A percentile compares a stretch with the other conserved stretches of the same genome.
Conservation (phyloP, 1,139 yeast species). For the Yamadazyma membranifaciens region DNA sequence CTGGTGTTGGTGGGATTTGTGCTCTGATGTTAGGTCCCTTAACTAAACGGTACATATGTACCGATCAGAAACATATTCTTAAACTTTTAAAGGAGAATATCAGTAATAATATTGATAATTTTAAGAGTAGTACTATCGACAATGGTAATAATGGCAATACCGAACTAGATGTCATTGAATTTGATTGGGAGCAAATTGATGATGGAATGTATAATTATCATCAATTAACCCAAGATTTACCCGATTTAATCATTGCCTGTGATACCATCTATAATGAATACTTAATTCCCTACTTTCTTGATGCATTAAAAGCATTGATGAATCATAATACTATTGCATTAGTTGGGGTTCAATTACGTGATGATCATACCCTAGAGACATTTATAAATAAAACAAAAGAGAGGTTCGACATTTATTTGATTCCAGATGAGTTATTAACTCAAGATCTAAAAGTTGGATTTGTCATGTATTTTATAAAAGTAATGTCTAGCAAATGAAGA, state of each 20-base stretch:
- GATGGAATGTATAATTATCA: conserved; percentile 26
- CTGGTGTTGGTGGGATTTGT: conserved; percentile 62
- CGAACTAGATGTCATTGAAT: conserved; percentile 45
- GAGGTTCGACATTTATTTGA: conserved; percentile 21
- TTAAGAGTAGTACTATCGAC: conserved; percentile 3
- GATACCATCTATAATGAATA: conserved; percentile 72
- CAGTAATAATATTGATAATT: conserved; percentile 26
- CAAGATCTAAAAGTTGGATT: conserved; percentile 38
- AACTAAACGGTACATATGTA: conserved; percentile 46
- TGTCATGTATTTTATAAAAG: conserved; percentile 32
- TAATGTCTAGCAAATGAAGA: no score
- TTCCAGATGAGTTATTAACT: conserved; percentile 28
- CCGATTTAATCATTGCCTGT: conserved; percentile 58
- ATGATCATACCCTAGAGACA: conserved; percentile 47
- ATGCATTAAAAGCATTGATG: conserved; percentile 37
- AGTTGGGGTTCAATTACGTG: conserved; percentile 57
- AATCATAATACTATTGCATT: conserved; percentile 34
- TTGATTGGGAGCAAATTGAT: conserved; percentile 63
- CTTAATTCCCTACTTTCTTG: conserved; percentile 51
- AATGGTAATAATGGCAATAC: background rate
- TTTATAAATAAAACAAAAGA: conserved; percentile 36
- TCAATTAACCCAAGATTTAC: conserved; percentile 14
- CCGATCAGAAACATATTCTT: conserved; percentile 61
- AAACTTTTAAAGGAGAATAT: conserved; percentile 52
- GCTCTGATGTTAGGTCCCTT: conserved; percentile 44